These are phyloP conservation scores for Paspalum notatum DNA, from an alignment of 176 grass and related monocot genomes.

Conservation along the genomic window DNA sequence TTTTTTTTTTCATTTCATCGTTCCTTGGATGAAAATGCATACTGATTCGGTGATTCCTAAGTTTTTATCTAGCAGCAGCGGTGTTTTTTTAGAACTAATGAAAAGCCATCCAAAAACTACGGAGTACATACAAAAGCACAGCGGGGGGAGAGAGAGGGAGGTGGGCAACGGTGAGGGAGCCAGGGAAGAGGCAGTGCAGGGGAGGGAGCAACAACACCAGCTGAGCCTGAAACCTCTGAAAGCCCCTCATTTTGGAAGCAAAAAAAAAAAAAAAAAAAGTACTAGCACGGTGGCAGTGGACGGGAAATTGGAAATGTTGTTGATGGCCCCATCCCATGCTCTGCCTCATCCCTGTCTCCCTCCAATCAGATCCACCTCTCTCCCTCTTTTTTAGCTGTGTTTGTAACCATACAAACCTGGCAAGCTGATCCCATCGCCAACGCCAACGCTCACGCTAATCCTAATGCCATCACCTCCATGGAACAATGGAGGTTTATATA, in stretches of 20 bases:
- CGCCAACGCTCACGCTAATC: not conserved
- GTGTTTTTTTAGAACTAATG: not conserved
- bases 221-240: not conserved
- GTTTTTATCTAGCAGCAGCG: no score
- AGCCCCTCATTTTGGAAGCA: not conserved
- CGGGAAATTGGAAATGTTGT: conserved; percentile 23
- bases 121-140: not conserved
- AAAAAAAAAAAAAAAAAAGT: not conserved
- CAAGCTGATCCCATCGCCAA: not conserved
- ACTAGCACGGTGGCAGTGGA: not conserved
- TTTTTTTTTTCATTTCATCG: no score
- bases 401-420: not conserved
- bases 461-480: not conserved
- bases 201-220: conserved; percentile 66
- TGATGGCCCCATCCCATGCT: conserved; percentile 76
- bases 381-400: not conserved
- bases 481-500: conserved; percentile 29
- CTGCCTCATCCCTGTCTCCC: conserved; percentile 72
- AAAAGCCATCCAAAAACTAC: no score
- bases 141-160: not conserved
- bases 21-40: no score
- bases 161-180: conserved; percentile 25
- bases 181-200: conserved; percentile 97
- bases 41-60: no score
- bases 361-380: conserved; percentile 42